Evolutionary conservation across 495 filamentous ascomycete species (phyloP), one percentile per base, ranked within the genome.

Genomic region (Parathielavia hyrcaniae): DNA sequence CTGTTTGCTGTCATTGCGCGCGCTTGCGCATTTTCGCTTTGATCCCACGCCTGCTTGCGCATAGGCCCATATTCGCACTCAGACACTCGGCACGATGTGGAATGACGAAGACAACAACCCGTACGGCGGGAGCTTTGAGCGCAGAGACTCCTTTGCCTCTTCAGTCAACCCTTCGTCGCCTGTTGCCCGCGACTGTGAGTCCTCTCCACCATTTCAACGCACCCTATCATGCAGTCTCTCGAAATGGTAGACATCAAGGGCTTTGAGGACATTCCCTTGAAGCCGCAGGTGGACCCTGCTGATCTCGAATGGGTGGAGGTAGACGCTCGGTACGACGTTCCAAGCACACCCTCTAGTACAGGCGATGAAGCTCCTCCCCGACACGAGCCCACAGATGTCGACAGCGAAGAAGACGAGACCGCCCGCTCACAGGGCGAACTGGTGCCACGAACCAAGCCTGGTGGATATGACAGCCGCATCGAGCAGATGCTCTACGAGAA

Each of bases 401-500:
- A 73, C 26, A 77, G 71, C 49, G 70, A 73, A 17, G 71, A 73
- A 19, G 78, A 80, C 12, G 83, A 86, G 49, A 83, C 81, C 32
- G 76, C 79, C 46, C 82, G 83, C n/a, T 72, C 72, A 30, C 73
- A 75, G 45, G 66, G 64, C 46, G 67, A 78, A 59, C 70, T 75
- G 52, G 73, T 67, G n/a, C 77, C 76, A 6, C 75, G 75, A 52
- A 82, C 84, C 45, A 93, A 90, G 73, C 88, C 87, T 54, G 84
- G 87, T 50, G 89, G 87, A 16, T 98, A 97, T 66, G 88, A 91
- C 66, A 97, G 92, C 64, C 86, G 95, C 17, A 89, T 97, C 40
- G 92, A 97, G 71, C 92, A 96, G 74, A 90, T 95, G 50, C 84
- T 98, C 39, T 95, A 96, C 68, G 93, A 98, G 74, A 88, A 95